phyloP scores from a whole-genome alignment of 75 land plant genomes.

The Cupressus sempervirens region DNA sequence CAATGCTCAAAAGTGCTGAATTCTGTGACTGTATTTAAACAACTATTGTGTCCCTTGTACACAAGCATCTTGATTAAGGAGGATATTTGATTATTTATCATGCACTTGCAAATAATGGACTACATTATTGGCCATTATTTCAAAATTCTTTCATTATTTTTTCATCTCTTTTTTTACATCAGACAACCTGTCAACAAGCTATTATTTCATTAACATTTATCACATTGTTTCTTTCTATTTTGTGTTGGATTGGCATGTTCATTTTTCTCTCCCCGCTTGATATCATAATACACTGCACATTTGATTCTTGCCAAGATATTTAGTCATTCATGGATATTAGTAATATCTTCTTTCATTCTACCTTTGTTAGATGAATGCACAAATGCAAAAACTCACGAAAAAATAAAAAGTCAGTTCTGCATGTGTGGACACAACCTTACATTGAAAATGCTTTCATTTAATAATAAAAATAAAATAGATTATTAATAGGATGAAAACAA shows the following conservation, averaged over 20 bases:
- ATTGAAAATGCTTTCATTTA: not conserved
- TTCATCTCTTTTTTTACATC: not conserved
- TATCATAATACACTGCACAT: not conserved
- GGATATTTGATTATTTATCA: not conserved
- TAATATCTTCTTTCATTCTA: not conserved
- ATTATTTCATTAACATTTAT: not conserved
- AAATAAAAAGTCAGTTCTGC: not conserved
- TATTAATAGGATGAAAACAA: constrained; percentile 13
- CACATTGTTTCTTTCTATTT: not conserved
- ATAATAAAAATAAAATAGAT: not conserved
- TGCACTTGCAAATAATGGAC: not conserved
- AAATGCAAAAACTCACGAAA: not conserved
- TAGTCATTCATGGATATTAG: not conserved
- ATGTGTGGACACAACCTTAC: not conserved
- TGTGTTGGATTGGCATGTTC: not conserved
- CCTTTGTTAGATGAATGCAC: not conserved
- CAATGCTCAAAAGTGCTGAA: not conserved
- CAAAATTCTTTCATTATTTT: not conserved
- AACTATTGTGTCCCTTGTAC: not conserved
- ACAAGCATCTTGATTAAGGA: not conserved
- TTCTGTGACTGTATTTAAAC: not conserved
- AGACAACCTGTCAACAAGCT: not conserved
- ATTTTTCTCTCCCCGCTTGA: not conserved
- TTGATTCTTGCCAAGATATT: not conserved
- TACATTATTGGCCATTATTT: not conserved